Evolutionary conservation across 2,329 filamentous ascomycete species (phyloP), one percentile per base, ranked within the genome.

Genomic region (Ophiostoma sp.): DNA sequence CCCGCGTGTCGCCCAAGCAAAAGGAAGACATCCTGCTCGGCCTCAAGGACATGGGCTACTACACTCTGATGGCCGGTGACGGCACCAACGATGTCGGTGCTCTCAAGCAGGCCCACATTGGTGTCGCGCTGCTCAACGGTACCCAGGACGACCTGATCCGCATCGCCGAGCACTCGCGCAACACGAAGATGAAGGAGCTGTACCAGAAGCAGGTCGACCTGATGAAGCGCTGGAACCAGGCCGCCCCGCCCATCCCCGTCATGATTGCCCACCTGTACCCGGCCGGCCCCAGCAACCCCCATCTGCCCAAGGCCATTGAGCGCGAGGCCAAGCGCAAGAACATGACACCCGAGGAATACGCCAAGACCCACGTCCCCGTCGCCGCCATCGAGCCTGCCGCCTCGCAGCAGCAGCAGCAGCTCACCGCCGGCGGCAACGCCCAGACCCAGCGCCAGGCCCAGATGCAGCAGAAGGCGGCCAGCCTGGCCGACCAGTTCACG

Each of bases 21-120:
- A 99, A 99, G 83, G 95, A 99, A 80, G 94, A 98, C 69, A 98
- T 99, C 77, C 85, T 99, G n/a, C 87, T 97, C 31, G 95, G 95
- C 52, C 87, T 98, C 73, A 97, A 97, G 82, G 94, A 97, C 76
- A 91, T 93, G 82, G 95, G 95, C 67, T 99, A 99, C 83, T 97
- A 95, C 72, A 99, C 95, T 39, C 86, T 99, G 73, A 99, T 99
- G 95, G 96, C 94, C 76, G 95, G 95, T 80, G 95, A 99, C 77
- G 95, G 95, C 73, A 99, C 95, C 70, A 99, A 99, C 79, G 95
- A 99, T 77, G 95, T 99, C 70, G 95, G 95, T 74, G 95, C 95
- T 64, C 83, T 99, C 77, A 99, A 99, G 84, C 95, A 99, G 81
- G 95, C 95, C 57, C 95, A 99, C 78, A 93, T 99, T 73, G 95